phyloP scores from a whole-genome alignment of 106 monocot species.

The Dactylorhiza incarnata region DNA sequence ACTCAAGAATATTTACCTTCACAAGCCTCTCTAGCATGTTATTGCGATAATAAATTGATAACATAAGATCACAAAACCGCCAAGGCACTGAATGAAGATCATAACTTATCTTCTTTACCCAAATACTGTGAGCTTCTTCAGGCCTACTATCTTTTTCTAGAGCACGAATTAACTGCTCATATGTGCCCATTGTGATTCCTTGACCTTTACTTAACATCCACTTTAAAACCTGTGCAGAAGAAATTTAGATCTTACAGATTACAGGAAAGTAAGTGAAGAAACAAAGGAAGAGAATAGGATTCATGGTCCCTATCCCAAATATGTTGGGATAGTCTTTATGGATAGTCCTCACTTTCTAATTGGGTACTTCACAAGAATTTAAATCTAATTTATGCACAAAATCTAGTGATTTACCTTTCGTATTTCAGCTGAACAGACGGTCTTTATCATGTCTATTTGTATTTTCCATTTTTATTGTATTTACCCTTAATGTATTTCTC shows the following conservation, averaged over 20 bases:
- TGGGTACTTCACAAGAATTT: not conserved
- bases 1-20: constrained; percentile 38
- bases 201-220: constrained; percentile 99
- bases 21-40: constrained; percentile 92
- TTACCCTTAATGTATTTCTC: too few relatives aligned
- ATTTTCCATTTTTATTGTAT: too few relatives aligned
- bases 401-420: not conserved
- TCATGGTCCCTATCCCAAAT: not conserved
- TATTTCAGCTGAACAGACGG: not conserved
- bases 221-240: constrained; percentile 56
- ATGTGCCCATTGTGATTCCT: constrained; percentile 88
- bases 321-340: not conserved
- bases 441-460: too few relatives aligned
- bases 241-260: not conserved
- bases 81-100: constrained; percentile 94
- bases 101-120: constrained; percentile 63
- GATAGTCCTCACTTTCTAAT: not conserved
- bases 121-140: constrained; percentile 90
- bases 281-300: not conserved
- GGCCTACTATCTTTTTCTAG: constrained; percentile 88
- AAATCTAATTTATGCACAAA: not conserved
- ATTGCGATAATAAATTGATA: constrained; percentile 92
- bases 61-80: constrained; percentile 83
- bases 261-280: not conserved
- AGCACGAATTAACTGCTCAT: constrained; percentile 81